Evolutionary conservation across 495 filamentous ascomycete genomes (phyloP), one percentile per base, ranked within the genome.

Genomic region (Cudoniella acicularis): DNA sequence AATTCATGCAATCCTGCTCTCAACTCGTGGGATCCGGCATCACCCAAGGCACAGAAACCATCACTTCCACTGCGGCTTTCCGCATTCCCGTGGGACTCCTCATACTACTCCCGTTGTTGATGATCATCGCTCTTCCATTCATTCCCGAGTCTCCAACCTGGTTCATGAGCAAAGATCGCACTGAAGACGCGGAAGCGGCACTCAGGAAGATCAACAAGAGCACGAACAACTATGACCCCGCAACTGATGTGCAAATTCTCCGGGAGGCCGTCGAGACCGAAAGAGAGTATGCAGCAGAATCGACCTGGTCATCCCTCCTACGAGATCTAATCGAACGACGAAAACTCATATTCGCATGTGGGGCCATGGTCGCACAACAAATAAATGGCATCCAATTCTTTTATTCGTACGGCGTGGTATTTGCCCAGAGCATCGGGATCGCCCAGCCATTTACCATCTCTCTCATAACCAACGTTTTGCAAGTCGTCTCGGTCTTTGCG

Each of bases 301-400:
- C 70, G 1, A 63, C 63, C 17, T 75, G 73, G 73, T 21, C 10
- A 1, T 62, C 66, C 0, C 62, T 75, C 10, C 1, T 75, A 56
- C 47, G 45, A 0, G 71, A 74, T 25, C 68, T 71, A 11, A 51
- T 74, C 41, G 70, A 74, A 53, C 69, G 73, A 30, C 63, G 65
- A 11, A 76, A 76, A 57, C 57, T 74, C 13, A 57, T 73, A 30
- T 76, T 61, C 43, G 59, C 69, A 11, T 63, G 56, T 27, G 72
- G 73, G 23, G 69, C 60, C 46, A 68, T 76, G 67, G 67, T 67
- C 54, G 71, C 65, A 1, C 72, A 74, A 49, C 73, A 76, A 52
- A 72, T 76, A 58, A 67, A 65, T 57, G 72, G 73, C 21, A 76
- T 74, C 48, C 63, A 65, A n/a, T 76, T 72, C 56, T 74, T 63